Evolutionary conservation across 345 rosid species (phyloP), one percentile per base, ranked within the genome.

Genomic region (Citrus inodora): DNA sequence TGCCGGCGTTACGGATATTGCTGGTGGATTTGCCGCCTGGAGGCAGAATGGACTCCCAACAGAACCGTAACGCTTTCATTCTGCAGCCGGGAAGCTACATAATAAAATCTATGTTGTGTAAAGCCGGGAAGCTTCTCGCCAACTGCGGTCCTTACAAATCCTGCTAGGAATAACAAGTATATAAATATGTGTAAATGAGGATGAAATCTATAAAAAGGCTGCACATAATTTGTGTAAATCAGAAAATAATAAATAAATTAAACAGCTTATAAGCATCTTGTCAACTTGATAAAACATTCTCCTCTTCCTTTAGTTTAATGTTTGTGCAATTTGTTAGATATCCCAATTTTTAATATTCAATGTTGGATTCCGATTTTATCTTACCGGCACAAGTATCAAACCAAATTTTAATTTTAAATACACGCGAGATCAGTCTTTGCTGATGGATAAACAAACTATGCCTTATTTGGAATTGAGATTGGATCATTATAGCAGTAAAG

Each of bases 1-100:
- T 82, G 83, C 85, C 0, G 86, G 79, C 2, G 56, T 93, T 4
- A 87, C 90, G 1, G 94, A 95, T 78, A 85, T 95, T 38, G 94
- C 96, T 40, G 97, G 96, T 27, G 98, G 98, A 65, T 92, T 81
- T 58, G 87, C 86, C 3, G 88, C 94, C 7, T 95, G 98, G 99
- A 77, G 82, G 38, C 87, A 87, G 81, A 95, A 80, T 70, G 90
- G 89, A 35, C 96, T 95, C 38, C 98, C 98, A 17, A 86, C 89
- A 28, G 90, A 92, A 80, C 56, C 68, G 67, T 87, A 86, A 87
- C 46, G 33, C 35, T 51, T 51, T 24, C 71, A 40, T 38, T 22
- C 11, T 25, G 16, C 48, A 42, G 48, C 48, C 48, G 33, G 33
- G 33, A 32, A 9, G 48, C 48, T 51, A 14, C 53, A 13, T 4